Percentiles rank a stretch among this genome's conserved stretches.
phyloP scores from a whole-genome alignment of 768 basidiomycete species.

The Russula earlei region DNA sequence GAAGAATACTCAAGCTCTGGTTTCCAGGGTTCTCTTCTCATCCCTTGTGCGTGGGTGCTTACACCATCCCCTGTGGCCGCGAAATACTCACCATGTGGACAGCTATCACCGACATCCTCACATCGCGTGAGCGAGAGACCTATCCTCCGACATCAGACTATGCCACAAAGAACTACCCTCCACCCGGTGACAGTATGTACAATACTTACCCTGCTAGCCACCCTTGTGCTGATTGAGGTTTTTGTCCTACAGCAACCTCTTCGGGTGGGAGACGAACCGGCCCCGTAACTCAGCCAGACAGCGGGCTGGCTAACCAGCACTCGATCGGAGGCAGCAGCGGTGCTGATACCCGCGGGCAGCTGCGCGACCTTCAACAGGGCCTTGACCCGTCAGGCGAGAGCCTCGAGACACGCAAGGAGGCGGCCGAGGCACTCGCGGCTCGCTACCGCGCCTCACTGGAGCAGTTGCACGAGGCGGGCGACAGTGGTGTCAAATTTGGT shows the following conservation, averaged over 20 bases:
- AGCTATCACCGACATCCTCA: slow-evolving; percentile 6
- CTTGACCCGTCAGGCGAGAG: slow-evolving; percentile 15
- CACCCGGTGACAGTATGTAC: slow-evolving; percentile 17
- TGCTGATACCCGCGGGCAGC: neutral
- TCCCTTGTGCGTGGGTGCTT: slow-evolving; percentile 6
- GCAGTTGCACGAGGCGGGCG: neutral
- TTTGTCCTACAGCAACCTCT: slow-evolving; percentile 11
- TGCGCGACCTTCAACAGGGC: slow-evolving; percentile 1
- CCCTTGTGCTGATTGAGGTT: neutral
- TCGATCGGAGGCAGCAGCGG: neutral
- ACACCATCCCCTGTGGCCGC: too few species aligned
- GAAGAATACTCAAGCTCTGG: slow-evolving; percentile 21
- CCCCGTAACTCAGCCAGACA: neutral
- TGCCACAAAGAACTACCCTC: slow-evolving; percentile 19
- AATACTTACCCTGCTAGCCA: too few species aligned
- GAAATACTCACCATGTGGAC: neutral
- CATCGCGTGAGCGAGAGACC: slow-evolving; percentile 1
- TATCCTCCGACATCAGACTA: slow-evolving; percentile 10
- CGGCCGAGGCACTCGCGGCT: slow-evolving; percentile 16
- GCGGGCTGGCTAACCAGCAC: slow-evolving; percentile 1
- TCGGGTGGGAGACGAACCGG: slow-evolving; percentile 16
- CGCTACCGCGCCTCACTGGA: slow-evolving; percentile 15
- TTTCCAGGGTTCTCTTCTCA: slow-evolving; percentile 15
- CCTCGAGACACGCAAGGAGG: slow-evolving; percentile 17
- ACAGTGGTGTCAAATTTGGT: neutral